Conservation (phyloP, 257 asterid genomes). For the Nicotiana knightiana region DNA sequence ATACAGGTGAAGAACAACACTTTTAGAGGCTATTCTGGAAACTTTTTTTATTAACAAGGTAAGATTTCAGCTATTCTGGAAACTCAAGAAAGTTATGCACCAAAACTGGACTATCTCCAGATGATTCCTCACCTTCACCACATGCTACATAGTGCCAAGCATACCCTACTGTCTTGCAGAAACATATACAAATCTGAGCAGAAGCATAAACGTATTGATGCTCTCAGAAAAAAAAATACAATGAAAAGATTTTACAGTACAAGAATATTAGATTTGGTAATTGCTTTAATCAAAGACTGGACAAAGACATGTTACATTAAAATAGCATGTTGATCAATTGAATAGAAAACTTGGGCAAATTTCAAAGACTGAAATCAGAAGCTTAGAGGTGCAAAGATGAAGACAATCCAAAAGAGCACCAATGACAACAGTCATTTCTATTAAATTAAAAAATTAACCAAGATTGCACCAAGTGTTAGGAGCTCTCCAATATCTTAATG, state of each 20-base stretch:
- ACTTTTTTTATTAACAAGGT: not conserved
- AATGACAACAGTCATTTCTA: not conserved
- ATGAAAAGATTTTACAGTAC: not conserved
- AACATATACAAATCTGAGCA: not conserved
- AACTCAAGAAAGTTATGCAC: not conserved
- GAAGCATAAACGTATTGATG: not conserved
- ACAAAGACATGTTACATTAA: not conserved
- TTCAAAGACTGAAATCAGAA: not conserved
- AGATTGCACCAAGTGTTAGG: not conserved
- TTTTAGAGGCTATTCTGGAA: not conserved
- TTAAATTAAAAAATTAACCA: not conserved
- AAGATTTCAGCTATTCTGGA: not conserved
- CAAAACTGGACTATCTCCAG: slow-evolving; percentile 2
- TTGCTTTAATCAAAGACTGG: not conserved
- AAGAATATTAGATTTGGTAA: not conserved
- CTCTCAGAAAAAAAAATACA: not conserved
- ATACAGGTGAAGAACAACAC: not conserved
- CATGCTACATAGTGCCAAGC: not conserved
- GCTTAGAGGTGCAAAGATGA: not conserved
- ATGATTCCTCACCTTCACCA: not conserved
- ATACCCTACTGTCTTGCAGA: slow-evolving; percentile 1
- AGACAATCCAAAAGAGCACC: not conserved
- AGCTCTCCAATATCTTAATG: not conserved
- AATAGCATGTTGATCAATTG: not conserved
- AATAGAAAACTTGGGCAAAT: not conserved